Conservation (phyloP, 768 basidiomycete species). For the Suillus bovinus region DNA sequence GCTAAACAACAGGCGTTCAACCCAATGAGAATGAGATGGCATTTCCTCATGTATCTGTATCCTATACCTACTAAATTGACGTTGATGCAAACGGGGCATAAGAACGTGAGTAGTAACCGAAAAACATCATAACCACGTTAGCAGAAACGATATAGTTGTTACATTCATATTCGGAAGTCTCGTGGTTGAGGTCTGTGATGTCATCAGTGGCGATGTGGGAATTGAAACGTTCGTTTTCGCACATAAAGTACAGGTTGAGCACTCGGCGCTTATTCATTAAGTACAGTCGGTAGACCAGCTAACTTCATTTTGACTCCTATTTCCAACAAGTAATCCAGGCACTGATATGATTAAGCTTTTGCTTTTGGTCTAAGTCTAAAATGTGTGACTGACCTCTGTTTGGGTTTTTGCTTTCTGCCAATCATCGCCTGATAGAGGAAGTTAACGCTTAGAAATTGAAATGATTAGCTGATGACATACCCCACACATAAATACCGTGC, state of each 20-base stretch:
- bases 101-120: neutral
- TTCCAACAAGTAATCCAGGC: conserved; percentile 90
- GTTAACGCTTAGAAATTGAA: conserved; percentile 14
- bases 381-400: conserved; percentile 55
- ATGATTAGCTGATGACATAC: conserved; percentile 36
- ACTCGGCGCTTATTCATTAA: conserved; percentile 22
- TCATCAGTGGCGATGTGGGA: neutral
- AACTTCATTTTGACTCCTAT: conserved; percentile 82
- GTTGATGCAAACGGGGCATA: neutral
- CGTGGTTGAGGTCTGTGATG: neutral
- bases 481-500: conserved; percentile 88
- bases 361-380: conserved; percentile 3
- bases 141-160: neutral
- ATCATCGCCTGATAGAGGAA: conserved; percentile 46
- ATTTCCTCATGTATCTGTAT: neutral
- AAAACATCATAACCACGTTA: neutral
- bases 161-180: neutral
- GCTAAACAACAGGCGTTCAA: too few relatives aligned
- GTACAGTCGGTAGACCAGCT: conserved; percentile 55
- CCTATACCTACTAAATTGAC: neutral
- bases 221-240: neutral
- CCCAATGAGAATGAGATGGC: neutral
- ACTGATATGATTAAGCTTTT: conserved; percentile 42
- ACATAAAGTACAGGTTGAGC: neutral
- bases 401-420: conserved; percentile 93